Conservation (phyloP, 306 rosid genomes). For the Malus sieversii region DNA sequence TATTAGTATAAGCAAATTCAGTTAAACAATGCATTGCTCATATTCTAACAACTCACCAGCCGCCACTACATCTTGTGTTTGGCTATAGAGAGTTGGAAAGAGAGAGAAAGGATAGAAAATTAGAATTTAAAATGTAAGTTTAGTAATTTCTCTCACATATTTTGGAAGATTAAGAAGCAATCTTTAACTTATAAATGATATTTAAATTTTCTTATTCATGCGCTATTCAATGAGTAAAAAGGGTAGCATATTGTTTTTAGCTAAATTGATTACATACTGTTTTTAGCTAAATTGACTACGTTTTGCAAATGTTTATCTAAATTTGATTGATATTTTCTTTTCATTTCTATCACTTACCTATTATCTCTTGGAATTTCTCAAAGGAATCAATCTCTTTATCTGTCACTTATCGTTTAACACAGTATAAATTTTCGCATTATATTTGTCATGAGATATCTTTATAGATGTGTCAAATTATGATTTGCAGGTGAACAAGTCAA, state of each 20-base stretch:
- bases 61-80: not conserved
- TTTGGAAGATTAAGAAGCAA: not conserved
- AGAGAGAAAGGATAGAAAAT: not conserved
- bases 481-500: not conserved
- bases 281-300: not conserved
- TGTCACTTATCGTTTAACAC: not conserved
- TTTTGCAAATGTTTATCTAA: not conserved
- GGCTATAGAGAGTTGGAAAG: not conserved
- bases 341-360: not conserved
- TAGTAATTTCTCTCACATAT: not conserved
- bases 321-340: not conserved
- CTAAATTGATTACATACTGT: not conserved
- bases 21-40: not conserved
- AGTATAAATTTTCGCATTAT: no score
- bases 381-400: no score
- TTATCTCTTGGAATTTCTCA: not conserved
- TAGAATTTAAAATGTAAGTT: not conserved
- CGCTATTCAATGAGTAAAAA: not conserved
- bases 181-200: not conserved
- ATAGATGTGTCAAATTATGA: no score
- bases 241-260: not conserved
- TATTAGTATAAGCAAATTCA: not conserved
- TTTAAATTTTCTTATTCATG: no score
- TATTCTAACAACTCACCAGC: not conserved
- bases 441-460: no score